Base-by-base conservation (phyloP, 2,329 filamentous ascomycete genomes). In the Leptographium radiaticola region DNA sequence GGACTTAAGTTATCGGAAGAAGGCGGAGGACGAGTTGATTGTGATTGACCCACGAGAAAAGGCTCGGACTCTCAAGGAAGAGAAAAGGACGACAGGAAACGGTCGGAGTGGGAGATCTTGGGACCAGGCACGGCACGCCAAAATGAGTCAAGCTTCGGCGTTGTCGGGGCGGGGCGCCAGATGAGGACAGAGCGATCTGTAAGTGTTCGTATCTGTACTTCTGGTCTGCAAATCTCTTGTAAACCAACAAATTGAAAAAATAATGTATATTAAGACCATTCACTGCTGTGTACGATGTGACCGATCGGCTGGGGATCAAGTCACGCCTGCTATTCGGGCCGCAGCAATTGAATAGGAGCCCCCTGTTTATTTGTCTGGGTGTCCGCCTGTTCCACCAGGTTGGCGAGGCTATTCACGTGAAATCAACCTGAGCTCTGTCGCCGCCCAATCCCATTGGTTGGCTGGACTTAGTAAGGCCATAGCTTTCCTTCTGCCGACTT, bases 1-100 rank as follows among this genome's bases (percentile, higher is more conserved):
- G 65, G 88, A 97, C 68, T 69, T 97, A 52, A 88, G 80, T 52
- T 95, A 93, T 77, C 88, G 91, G 65, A 84, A 82, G 69, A 90
- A 93, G 68, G 90, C 91, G 53, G 89, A 93, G 63, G 89, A 96
- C 55, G 88, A 96, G 62, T 68, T 95, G 45, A 80, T 95, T 47
- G 89, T 97, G 4, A 96, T 97, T 67, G 93, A 98, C 71, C 90
- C 90, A 1, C 74, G 88, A 54, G 88, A 90, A 66, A 89, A 87
- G 66, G 85, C 86, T 46, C 83, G 80, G 64, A 84, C 84, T 42
- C 73, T 94, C 42, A 76, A 81, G 64, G 79, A 83, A 57, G 79
- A 80, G 63, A 81, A 79, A 65, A 80, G 72, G 60, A 76, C 76
- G 12, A 75, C 78, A 59, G 75, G 77, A 57, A 76, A 74, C 25